Percentiles rank a stretch among this genome's conserved stretches.
phyloP scores from a whole-genome alignment of 371 early-diverging fungal genomes.

The Zancudomyces culisetae region DNA sequence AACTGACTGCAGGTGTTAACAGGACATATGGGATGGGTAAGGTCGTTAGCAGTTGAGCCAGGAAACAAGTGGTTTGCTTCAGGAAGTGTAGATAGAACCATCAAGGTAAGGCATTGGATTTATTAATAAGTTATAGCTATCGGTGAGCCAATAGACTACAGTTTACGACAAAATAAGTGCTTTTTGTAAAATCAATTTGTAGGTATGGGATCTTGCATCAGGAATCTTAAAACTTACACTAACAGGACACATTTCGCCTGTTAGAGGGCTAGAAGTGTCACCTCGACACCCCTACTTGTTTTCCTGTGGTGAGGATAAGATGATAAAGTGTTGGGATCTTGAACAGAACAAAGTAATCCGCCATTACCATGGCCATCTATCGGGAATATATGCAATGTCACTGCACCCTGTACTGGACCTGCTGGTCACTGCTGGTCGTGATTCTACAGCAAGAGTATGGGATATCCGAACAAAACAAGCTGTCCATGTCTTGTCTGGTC shows the following conservation, averaged over 20 bases:
- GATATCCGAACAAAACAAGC: constrained; percentile 92
- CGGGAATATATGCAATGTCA: constrained; percentile 74
- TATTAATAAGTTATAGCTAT: background rate
- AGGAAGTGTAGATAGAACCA: constrained; percentile 88
- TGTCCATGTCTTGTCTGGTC: constrained; percentile 79
- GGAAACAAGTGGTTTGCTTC: constrained; percentile 95
- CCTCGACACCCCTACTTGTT: constrained; percentile 89
- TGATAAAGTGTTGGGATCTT: constrained; percentile 96
- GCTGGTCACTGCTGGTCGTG: constrained; percentile 85
- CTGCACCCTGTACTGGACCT: constrained; percentile 88
- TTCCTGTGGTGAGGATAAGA: constrained; percentile 90
- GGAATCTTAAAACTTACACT: constrained; percentile 84
- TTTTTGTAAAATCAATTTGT: constrained; percentile 7
- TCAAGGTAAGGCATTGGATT: constrained; percentile 49
- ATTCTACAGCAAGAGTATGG: constrained; percentile 89
- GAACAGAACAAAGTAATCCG: constrained; percentile 94
- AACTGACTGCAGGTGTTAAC: constrained; percentile 43
- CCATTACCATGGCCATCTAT: constrained; percentile 92
- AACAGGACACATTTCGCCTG: constrained; percentile 90
- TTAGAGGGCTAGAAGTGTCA: constrained; percentile 84
- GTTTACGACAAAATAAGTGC: background rate
- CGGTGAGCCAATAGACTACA: background rate
- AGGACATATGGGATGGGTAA: constrained; percentile 95
- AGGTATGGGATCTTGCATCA: constrained; percentile 94
- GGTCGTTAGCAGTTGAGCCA: constrained; percentile 78